Base-by-base conservation (phyloP, 352 stramenopile species). In the Phytophthora uliginosa region DNA sequence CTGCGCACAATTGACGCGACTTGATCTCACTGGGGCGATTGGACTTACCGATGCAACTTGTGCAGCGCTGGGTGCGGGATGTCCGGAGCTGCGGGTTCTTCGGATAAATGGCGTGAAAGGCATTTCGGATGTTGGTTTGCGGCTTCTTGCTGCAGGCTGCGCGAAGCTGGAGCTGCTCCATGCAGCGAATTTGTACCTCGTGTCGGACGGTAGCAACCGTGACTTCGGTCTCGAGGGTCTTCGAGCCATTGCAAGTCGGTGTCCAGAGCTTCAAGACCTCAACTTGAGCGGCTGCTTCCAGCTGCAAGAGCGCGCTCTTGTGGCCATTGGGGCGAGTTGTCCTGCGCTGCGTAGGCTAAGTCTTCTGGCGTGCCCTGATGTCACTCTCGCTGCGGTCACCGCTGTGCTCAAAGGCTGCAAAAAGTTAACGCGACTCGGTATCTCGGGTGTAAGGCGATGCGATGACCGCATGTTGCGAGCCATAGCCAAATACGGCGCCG, bases 141-240 rank as follows among this genome's bases (percentile, higher is more conserved):
- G 93, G 6, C 84, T 93, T 53, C 73, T 99, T 9, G 81, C 89
- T 9, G 88, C 90, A 31, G 89, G 92, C 6, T 99, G 96, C 55
- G 77, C 82, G 1, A 79, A 89, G 28, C 79, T 99, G 1, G 81
- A 84, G 34, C 66, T 81, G 20, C 81, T 98, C 7, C 83, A 94
- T 63, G 77, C 89, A 57, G 85, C 76, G 28, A 93, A 94, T 26
- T 63, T 99, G 50, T 97, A 95, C 58, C 85, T 98, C 61, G 83
- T 99, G 0, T 98, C 93, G 17, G 95, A 99, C 65, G 96, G 96
- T n/a, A 92, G 88, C 61, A 87, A 97, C 38, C 91, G 94, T 26
- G 86, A 97, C 48, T 98, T 98, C 80, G 94, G 90, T 1, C 78
- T 98, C 5, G 95, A 98, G 74, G 96, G 96, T 4, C 74, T 99